phyloP scores from a whole-genome alignment of 139 green algal species.

The Deuterostichococcus epilithicus region DNA sequence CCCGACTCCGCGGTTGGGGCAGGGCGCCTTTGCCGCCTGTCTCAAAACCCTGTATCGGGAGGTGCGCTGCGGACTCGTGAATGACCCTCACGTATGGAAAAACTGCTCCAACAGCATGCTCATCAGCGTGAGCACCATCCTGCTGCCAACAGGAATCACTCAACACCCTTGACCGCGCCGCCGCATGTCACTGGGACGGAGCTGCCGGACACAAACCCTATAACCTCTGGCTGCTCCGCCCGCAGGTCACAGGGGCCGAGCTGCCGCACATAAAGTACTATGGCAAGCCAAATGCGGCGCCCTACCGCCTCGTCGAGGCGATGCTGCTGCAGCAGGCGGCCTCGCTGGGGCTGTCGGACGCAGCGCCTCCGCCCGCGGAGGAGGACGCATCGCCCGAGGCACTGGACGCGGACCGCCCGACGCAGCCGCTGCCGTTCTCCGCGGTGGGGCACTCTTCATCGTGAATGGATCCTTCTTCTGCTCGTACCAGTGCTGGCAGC shows the following conservation, averaged over 20 bases:
- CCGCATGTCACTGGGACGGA: background rate
- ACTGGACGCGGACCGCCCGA: background rate
- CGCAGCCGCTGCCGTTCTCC: background rate
- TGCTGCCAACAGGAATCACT: too few relatives aligned
- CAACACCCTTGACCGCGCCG: background rate
- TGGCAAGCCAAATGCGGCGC: constrained; percentile 64
- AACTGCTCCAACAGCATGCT: too few relatives aligned
- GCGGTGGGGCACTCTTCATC: background rate
- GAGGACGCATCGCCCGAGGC: background rate
- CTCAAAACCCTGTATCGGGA: constrained; percentile 46
- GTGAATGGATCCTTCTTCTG: background rate
- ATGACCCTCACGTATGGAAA: too few relatives aligned
- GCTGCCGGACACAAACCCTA: too few relatives aligned
- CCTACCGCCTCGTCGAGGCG: constrained; percentile 55
- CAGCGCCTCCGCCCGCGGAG: background rate
- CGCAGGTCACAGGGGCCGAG: background rate
- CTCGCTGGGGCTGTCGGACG: constrained; percentile 30
- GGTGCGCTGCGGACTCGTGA: background rate
- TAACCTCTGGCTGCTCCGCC: background rate
- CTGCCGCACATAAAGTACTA: constrained; percentile 33
- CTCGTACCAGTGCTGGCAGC: too few relatives aligned
- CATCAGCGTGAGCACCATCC: too few relatives aligned
- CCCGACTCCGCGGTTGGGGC: constrained; percentile 59
- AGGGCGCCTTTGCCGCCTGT: constrained; percentile 58
- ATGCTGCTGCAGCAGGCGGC: constrained; percentile 53